These are phyloP conservation scores for Cadophora sp. DNA, from an alignment of 2,329 filamentous ascomycete species.

Conservation along the genomic window DNA sequence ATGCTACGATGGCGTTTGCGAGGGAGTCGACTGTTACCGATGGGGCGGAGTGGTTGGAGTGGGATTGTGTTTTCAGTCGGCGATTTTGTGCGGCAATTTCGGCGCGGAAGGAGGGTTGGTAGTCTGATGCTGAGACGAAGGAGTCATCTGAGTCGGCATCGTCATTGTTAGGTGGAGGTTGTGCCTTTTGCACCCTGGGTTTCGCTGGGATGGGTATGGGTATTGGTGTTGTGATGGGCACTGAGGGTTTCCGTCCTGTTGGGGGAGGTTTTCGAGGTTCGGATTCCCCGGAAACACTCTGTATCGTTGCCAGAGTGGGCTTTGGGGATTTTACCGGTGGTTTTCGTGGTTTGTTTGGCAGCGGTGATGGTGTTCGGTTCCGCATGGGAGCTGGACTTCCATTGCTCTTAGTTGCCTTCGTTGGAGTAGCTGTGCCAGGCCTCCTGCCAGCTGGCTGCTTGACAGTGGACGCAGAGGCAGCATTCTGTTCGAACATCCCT, in stretches of 20 bases:
- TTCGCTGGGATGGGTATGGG: constrained; percentile 29
- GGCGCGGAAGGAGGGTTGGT: constrained; percentile 37
- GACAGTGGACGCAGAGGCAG: constrained; percentile 27
- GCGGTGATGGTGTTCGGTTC: constrained; percentile 21
- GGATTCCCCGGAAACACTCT: constrained; percentile 19
- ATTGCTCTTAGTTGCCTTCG: constrained; percentile 27
- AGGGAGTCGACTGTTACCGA: constrained; percentile 67
- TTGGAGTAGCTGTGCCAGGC: constrained; percentile 23
- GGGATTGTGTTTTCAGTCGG: constrained; percentile 24
- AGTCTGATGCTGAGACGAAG: constrained; percentile 45
- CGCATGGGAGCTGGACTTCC: constrained; percentile 8
- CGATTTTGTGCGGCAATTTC: constrained; percentile 37
- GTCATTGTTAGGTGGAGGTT: constrained; percentile 27
- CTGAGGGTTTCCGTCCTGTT: constrained; percentile 24
- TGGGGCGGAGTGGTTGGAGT: constrained; percentile 31
- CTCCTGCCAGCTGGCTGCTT: constrained; percentile 24
- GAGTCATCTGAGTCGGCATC: constrained; percentile 44
- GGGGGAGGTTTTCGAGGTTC: constrained; percentile 22
- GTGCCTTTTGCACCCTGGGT: constrained; percentile 1
- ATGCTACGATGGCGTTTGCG: constrained; percentile 77
- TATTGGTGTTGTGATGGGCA: constrained; percentile 32
- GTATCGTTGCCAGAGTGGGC: constrained; percentile 24
- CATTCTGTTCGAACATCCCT: constrained; percentile 69
- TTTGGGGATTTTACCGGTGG: constrained; percentile 17
- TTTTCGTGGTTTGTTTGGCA: constrained; percentile 16